Percentiles rank a stretch among this genome's conserved stretches.
Conservation (phyloP, 78 protist species). For the Isochrysis galbana region DNA sequence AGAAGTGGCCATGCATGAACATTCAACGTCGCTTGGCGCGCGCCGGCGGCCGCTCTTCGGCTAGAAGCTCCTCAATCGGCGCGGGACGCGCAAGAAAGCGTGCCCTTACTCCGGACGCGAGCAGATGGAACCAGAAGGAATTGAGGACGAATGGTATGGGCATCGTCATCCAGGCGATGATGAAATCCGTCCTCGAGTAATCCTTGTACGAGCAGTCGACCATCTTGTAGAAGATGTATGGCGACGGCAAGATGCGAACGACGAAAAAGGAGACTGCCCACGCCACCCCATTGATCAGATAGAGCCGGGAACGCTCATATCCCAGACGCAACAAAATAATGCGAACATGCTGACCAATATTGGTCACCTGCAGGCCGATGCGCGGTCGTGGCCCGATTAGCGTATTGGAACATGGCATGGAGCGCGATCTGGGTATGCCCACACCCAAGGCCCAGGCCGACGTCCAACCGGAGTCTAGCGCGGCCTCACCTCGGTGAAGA, state of each 20-base stretch:
- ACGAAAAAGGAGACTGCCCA: not conserved
- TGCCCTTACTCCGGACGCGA: not conserved
- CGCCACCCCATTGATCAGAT: not conserved
- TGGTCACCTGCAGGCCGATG: not conserved
- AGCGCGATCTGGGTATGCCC: too few relatives aligned
- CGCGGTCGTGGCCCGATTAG: not conserved
- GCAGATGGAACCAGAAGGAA: not conserved
- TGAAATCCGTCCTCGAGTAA: not conserved
- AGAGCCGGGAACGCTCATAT: not conserved
- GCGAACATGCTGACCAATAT: not conserved
- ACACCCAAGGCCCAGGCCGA: too few relatives aligned
- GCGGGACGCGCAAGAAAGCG: too few relatives aligned
- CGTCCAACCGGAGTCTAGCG: not conserved
- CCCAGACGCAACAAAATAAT: not conserved
- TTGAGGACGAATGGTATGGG: slow-evolving; percentile 5
- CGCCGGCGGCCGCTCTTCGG: too few relatives aligned
- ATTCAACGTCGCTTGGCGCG: too few relatives aligned
- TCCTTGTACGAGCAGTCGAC: not conserved
- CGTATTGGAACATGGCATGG: too few relatives aligned
- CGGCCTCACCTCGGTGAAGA: not conserved
- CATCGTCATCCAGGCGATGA: not conserved
- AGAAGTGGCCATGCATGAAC: too few relatives aligned
- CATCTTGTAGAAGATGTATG: not conserved
- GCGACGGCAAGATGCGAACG: not conserved
- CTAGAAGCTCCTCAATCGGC: too few relatives aligned